These are phyloP conservation scores for Microthyrium microscopicum DNA, from an alignment of 2,329 filamentous ascomycete genomes.

Conservation along the genomic window DNA sequence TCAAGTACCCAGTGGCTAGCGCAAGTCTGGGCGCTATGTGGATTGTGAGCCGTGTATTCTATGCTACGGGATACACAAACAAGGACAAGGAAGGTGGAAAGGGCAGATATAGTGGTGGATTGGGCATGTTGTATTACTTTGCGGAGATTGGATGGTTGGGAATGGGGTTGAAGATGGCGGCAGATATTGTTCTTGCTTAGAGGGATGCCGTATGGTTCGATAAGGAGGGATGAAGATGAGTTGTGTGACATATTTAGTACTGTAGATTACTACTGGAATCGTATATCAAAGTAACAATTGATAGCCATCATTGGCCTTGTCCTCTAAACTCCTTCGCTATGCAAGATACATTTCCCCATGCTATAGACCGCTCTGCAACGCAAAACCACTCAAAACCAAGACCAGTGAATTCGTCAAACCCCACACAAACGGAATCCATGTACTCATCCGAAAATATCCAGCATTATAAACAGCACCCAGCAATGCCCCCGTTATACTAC, in stretches of 20 bases:
- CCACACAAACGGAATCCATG: constrained; percentile 87
- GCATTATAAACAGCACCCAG: constrained; percentile 70
- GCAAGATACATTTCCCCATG: no score
- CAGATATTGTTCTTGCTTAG: constrained; percentile 1
- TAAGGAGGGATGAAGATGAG: no score
- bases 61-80: constrained; percentile 29
- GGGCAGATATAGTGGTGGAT: constrained; percentile 28
- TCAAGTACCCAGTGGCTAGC: constrained; percentile 34
- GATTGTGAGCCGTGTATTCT: constrained; percentile 33
- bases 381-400: constrained; percentile 73
- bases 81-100: constrained; percentile 22
- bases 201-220: not conserved
- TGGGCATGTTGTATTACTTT: constrained; percentile 19
- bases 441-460: constrained; percentile 80
- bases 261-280: no score
- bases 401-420: constrained; percentile 68
- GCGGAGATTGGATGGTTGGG: constrained; percentile 16
- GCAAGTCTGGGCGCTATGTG: constrained; percentile 31
- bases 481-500: constrained; percentile 68
- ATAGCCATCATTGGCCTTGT: no score
- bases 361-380: constrained; percentile 72
- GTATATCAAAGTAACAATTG: no score
- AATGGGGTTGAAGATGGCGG: constrained; percentile 12
- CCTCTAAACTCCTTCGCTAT: no score
- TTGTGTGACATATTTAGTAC: no score